Conservation (phyloP, 352 stramenopile genomes). For the Globisporangium mamillatum region DNA sequence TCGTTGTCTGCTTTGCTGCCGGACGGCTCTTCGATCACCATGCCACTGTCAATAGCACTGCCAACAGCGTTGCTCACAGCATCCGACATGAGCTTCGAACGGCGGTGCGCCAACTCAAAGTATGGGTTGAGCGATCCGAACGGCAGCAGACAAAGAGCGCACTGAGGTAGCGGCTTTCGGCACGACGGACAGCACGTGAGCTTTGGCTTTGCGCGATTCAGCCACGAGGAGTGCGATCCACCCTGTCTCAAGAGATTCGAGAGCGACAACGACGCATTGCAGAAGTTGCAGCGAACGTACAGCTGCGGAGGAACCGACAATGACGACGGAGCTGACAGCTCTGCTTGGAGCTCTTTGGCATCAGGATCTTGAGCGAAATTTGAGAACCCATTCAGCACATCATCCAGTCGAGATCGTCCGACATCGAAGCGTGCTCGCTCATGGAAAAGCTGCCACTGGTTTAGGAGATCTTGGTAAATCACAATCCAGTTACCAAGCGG, state of each 20-base stretch:
- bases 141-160: slow-evolving; percentile 90
- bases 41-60: slow-evolving; percentile 29
- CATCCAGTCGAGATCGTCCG: slow-evolving; percentile 84
- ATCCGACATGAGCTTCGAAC: slow-evolving; percentile 60
- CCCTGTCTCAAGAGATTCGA: slow-evolving; percentile 84
- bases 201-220: slow-evolving; percentile 87
- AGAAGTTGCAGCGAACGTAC: slow-evolving; percentile 95
- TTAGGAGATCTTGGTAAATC: slow-evolving; percentile 90
- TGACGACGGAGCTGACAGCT: slow-evolving; percentile 42
- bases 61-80: slow-evolving; percentile 37
- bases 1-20: slow-evolving; percentile 65
- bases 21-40: slow-evolving; percentile 49
- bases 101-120: slow-evolving; percentile 90
- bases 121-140: slow-evolving; percentile 95
- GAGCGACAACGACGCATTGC: slow-evolving; percentile 88
- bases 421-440: slow-evolving; percentile 92
- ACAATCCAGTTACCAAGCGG: slow-evolving; percentile 88
- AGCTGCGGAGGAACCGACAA: slow-evolving; percentile 82
- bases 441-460: slow-evolving; percentile 94
- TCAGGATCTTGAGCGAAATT: slow-evolving; percentile 54
- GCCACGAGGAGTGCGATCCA: slow-evolving; percentile 89
- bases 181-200: slow-evolving; percentile 90
- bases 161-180: slow-evolving; percentile 92
- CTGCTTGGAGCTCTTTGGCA: slow-evolving; percentile 40
- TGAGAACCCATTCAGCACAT: slow-evolving; percentile 75